Evolutionary conservation across 192 early-diverging fungal species (phyloP).

Genomic region (Umbelopsis vinacea): DNA sequence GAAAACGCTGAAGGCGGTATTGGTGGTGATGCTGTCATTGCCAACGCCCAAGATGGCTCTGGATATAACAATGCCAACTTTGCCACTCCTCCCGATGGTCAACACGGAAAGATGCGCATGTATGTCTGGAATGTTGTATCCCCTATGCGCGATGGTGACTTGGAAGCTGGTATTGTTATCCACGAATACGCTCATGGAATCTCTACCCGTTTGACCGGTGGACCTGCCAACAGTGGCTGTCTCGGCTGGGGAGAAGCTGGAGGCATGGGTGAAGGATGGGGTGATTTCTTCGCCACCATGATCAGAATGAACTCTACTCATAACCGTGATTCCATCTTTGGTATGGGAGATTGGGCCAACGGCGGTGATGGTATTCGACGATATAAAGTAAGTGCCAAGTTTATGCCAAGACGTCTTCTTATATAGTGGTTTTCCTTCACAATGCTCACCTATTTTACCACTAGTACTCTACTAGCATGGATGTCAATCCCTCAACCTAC

Average conservation of each 20-base stretch:
- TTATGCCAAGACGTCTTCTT: too few species aligned
- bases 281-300: conserved; percentile 88
- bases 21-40: conserved; percentile 86
- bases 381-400: conserved; percentile 49
- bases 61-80: conserved; percentile 96
- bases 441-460: conserved; percentile 18
- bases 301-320: conserved; percentile 64
- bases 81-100: conserved; percentile 94
- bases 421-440: background rate
- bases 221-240: conserved; percentile 88
- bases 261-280: conserved; percentile 97
- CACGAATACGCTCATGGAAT: conserved; percentile 97
- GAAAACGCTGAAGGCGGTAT: conserved; percentile 82
- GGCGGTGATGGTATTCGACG: conserved; percentile 89
- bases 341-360: conserved; percentile 83
- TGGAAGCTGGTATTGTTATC: conserved; percentile 91
- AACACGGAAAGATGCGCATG: conserved; percentile 92
- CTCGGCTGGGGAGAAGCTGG: conserved; percentile 87
- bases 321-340: conserved; percentile 64
- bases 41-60: conserved; percentile 90
- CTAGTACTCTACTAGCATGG: conserved; percentile 76
- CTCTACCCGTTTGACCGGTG: conserved; percentile 89
- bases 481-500: conserved; percentile 85
- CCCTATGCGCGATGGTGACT: conserved; percentile 82
- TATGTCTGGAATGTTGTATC: conserved; percentile 84